phyloP scores from a whole-genome alignment of 140 eudicot species.

The Senecio squalidus region DNA sequence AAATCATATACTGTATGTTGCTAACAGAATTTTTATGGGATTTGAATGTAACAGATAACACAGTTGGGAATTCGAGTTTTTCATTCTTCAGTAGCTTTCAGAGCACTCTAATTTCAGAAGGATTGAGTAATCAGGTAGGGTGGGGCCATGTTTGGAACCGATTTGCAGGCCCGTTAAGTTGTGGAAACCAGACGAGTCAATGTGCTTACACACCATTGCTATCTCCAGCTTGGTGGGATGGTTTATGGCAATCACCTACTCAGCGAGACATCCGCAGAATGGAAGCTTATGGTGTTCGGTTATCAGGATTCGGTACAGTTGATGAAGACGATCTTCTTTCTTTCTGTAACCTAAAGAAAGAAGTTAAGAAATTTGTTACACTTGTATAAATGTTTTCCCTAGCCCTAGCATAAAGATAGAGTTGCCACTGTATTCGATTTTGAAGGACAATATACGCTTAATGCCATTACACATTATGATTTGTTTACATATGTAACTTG shows the following conservation, averaged over 20 bases:
- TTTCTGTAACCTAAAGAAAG: conserved; percentile 50
- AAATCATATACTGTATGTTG: neutral
- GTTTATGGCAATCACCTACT: conserved; percentile 82
- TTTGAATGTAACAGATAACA: conserved; percentile 34
- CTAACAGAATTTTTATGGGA: neutral
- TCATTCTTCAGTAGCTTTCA: conserved; percentile 84
- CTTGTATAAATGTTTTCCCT: conserved; percentile 28
- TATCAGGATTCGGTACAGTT: conserved; percentile 71
- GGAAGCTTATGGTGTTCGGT: conserved; percentile 55
- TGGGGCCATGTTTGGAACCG: conserved; percentile 97
- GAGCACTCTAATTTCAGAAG: conserved; percentile 49
- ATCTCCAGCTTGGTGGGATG: conserved; percentile 95
- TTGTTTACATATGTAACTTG: neutral
- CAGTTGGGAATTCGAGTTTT: conserved; percentile 41
- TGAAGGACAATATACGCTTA: neutral
- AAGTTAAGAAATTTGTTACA: conserved; percentile 14
- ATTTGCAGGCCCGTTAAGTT: conserved; percentile 84
- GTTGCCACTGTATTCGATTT: neutral
- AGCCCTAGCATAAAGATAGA: neutral
- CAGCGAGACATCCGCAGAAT: conserved; percentile 57
- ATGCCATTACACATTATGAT: too few species aligned
- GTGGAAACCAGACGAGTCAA: conserved; percentile 62
- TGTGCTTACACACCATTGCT: conserved; percentile 82
- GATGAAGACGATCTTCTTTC: conserved; percentile 41
- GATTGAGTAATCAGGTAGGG: conserved; percentile 66